Evolutionary conservation across 257 asterid species (phyloP).

Genomic region (Solanum virginianum): DNA sequence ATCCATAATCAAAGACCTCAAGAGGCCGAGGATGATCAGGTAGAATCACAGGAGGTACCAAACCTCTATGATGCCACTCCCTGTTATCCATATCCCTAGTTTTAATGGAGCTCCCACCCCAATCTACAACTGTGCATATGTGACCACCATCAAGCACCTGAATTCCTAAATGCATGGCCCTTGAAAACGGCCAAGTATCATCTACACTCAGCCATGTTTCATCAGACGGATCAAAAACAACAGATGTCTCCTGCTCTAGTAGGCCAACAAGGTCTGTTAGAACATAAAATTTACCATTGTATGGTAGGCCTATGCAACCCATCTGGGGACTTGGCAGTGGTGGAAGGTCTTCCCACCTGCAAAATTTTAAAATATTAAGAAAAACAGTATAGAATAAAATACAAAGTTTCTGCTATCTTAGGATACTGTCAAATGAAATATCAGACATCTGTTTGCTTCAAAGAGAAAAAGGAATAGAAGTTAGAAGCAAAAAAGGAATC

Average conservation of each 20-base stretch:
- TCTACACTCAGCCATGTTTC: not conserved
- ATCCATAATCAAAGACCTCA: slow-evolving; percentile 2
- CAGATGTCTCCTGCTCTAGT: not conserved
- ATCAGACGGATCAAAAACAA: not conserved
- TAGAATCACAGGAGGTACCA: slow-evolving; percentile 1
- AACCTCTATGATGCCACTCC: not conserved
- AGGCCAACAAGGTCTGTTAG: slow-evolving; percentile 1
- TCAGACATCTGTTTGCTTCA: not conserved
- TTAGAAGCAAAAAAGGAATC: not conserved
- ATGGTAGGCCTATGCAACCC: not conserved
- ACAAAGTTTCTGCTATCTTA: not conserved
- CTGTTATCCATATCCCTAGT: not conserved
- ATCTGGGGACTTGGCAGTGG: not conserved
- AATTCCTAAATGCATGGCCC: slow-evolving; percentile 2
- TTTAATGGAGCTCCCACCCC: slow-evolving; percentile 1
- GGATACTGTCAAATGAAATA: not conserved
- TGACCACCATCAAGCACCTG: slow-evolving; percentile 5
- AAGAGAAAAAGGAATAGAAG: not conserved
- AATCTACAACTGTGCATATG: not conserved
- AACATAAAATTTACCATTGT: not conserved
- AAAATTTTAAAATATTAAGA: not conserved
- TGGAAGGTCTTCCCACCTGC: slow-evolving; percentile 1
- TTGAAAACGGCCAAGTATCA: not conserved
- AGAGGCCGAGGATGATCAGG: slow-evolving; percentile 1
- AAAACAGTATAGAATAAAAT: not conserved